Evolutionary conservation across 169 alveolate genomes (phyloP), one percentile per base, ranked within the genome.

Genomic region (Babesia gibsoni): DNA sequence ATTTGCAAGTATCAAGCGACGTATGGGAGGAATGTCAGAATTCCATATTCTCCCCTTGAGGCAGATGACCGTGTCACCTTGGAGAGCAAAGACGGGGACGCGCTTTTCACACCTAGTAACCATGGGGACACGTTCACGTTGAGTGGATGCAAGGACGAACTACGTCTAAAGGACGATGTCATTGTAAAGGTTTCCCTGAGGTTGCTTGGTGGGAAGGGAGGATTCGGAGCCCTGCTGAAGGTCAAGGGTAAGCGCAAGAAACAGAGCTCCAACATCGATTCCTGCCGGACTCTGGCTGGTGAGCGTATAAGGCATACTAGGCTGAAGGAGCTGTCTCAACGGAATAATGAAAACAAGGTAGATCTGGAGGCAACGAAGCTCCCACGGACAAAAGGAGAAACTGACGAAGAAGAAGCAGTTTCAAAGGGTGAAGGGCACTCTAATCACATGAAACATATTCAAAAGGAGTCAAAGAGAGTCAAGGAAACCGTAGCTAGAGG

Each of bases 201-300:
- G 32, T 33, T 78, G 14, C 67, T 78, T 6, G 87, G 87, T 18
- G 87, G 87, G 1, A 78, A 78, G 57, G 87, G 87, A 9, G 87
- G 87, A 8, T 78, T 78, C 52, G 87, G 87, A n/a, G 78, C 78
- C 18, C 37, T 68, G 33, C 67, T 78, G 25, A 66, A 58, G 37
- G 52, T 46, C 22, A 66, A 66, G 45, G 75, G 73, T 9, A 20
- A 35, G 16, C 65, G 70, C 49, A 78, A 78, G 48, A 78, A 61
- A 16, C 81, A 66, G 42, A 48, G 72, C 10, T 63, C 56, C 33
- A 78, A 78, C 57, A 23, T 78, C 29, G 87, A 78, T 36, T 78
- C 87, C 10, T 78, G 87, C 49, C n/a, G 87, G 29, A 68, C 65
- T 41, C 57, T 78, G 18, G 52, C 59, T 33, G 87, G 87, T 2